These are phyloP conservation scores for Larix kaempferi DNA, from an alignment of 75 land plant genomes.

Conservation along the genomic window DNA sequence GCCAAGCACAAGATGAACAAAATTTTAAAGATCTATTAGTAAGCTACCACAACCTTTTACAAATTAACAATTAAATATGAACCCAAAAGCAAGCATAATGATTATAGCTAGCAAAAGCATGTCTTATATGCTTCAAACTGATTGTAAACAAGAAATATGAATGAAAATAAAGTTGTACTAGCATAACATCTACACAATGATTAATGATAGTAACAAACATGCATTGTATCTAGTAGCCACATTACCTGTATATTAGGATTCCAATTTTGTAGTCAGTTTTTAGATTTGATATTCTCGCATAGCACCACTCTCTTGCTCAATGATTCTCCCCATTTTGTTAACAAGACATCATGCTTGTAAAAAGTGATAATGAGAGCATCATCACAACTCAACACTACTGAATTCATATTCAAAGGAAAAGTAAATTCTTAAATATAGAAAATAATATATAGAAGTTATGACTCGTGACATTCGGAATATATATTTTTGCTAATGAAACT, in stretches of 20 bases:
- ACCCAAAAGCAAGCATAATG: background rate
- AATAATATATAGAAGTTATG: background rate
- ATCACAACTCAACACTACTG: background rate
- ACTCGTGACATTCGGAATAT: too few species aligned
- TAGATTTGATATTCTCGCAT: background rate
- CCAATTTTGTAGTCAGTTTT: background rate
- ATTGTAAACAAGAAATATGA: background rate
- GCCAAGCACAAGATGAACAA: background rate
- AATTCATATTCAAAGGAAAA: background rate
- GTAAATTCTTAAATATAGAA: background rate
- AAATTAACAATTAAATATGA: background rate
- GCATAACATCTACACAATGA: background rate
- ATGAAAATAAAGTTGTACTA: background rate
- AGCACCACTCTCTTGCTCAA: background rate
- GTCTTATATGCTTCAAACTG: background rate
- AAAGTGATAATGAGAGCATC: background rate
- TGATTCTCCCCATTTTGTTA: background rate
- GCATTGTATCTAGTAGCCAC: background rate
- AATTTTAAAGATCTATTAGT: background rate
- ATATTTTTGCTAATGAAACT: too few species aligned
- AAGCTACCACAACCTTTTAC: background rate
- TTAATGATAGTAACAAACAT: background rate
- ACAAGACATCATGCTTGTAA: background rate
- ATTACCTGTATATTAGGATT: background rate
- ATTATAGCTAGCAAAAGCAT: background rate